phyloP scores from a whole-genome alignment of 768 basidiomycete species.

The Termitomyces sp. region DNA sequence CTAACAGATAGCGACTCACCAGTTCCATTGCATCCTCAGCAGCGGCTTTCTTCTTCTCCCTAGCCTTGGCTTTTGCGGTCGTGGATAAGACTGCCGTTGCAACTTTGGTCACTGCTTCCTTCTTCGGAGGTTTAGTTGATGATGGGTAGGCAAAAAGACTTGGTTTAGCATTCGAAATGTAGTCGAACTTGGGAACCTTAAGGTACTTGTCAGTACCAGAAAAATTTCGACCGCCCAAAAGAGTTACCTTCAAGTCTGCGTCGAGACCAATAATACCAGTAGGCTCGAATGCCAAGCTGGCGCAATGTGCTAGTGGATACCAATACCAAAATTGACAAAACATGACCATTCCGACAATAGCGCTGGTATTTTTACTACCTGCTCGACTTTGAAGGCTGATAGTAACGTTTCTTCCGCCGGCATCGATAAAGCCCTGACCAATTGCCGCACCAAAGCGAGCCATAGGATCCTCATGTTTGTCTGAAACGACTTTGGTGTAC shows the following conservation, averaged over 20 bases:
- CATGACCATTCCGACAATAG: slow-evolving; percentile 96
- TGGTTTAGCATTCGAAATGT: slow-evolving; percentile 85
- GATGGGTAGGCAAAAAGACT: slow-evolving; percentile 92
- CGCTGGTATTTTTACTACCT: slow-evolving; percentile 89
- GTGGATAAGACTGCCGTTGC: slow-evolving; percentile 95
- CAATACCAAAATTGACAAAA: slow-evolving; percentile 99
- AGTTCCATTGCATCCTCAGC: slow-evolving; percentile 84
- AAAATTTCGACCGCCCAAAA: background rate
- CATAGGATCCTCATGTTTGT: slow-evolving; percentile 99
- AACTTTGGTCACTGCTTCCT: slow-evolving; percentile 89
- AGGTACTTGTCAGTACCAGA: slow-evolving; percentile 6
- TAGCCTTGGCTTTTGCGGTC: slow-evolving; percentile 94
- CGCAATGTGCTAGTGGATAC: slow-evolving; percentile 96
- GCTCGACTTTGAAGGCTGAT: slow-evolving; percentile 92
- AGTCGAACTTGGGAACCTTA: slow-evolving; percentile 92
- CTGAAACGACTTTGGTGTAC: slow-evolving; percentile 85
- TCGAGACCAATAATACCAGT: slow-evolving; percentile 94
- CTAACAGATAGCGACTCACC: slow-evolving; percentile 39
- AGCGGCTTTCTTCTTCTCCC: slow-evolving; percentile 90
- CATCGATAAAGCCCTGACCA: slow-evolving; percentile 96
- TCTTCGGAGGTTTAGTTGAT: slow-evolving; percentile 83
- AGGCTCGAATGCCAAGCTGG: slow-evolving; percentile 89
- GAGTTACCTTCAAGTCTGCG: slow-evolving; percentile 71
- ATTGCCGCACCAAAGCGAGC: slow-evolving; percentile 96
- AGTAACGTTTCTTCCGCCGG: slow-evolving; percentile 94